Evolutionary conservation across 2,329 filamentous ascomycete species (phyloP).

Genomic region (Aureobasidium sp.): DNA sequence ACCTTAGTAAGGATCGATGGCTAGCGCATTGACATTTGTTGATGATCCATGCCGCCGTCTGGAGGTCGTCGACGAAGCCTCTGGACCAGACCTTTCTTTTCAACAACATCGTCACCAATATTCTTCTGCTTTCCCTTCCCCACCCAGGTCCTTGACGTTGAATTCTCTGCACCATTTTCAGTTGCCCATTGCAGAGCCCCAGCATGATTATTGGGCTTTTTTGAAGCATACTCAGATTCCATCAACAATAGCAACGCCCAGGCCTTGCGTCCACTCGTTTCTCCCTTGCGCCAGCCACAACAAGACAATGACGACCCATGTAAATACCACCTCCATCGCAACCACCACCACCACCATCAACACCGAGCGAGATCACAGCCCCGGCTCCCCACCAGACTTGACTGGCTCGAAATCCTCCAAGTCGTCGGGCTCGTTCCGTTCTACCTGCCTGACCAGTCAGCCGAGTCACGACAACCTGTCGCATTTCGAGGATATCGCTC

Average conservation of each 20-base stretch:
- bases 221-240: neutral
- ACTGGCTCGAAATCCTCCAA: slow-evolving; percentile 83
- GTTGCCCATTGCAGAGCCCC: neutral
- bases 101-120: neutral
- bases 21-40: slow-evolving; percentile 8
- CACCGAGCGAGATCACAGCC: slow-evolving; percentile 31
- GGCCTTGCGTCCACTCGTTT: slow-evolving; percentile 15
- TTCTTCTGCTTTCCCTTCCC: neutral
- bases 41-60: slow-evolving; percentile 5
- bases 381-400: slow-evolving; percentile 68
- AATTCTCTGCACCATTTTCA: neutral
- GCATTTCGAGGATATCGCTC: slow-evolving; percentile 88
- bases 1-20: neutral
- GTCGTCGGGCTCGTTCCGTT: slow-evolving; percentile 65
- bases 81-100: slow-evolving; percentile 2
- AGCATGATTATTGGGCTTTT: slow-evolving; percentile 10
- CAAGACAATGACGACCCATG: slow-evolving; percentile 13
- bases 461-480: slow-evolving; percentile 55
- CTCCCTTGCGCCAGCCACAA: neutral
- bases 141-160: neutral
- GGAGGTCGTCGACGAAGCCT: neutral
- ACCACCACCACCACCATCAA: neutral
- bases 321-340: neutral
- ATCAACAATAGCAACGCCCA: slow-evolving; percentile 9
- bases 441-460: slow-evolving; percentile 62